Percentiles rank a stretch among this genome's conserved stretches.
Evolutionary conservation across 371 early-diverging fungal species (phyloP).

Genomic region (Capillidium rhysosporum): DNA sequence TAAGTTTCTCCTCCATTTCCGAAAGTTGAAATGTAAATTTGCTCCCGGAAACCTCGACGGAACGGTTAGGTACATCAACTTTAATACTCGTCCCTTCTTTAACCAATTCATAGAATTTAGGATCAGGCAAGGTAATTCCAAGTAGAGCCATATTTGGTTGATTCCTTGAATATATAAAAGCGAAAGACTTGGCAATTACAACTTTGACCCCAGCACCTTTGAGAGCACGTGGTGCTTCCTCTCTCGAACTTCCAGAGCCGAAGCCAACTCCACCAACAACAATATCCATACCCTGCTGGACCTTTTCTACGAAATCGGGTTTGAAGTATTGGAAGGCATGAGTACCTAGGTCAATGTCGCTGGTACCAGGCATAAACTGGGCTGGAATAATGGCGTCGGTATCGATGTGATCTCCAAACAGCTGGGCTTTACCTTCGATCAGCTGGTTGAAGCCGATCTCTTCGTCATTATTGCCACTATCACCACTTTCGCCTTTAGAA

Average conservation of each 20-base stretch:
- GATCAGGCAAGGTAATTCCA: conserved; percentile 40
- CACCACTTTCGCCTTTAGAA: neutral
- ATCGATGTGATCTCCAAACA: conserved; percentile 50
- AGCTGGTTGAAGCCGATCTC: conserved; percentile 15
- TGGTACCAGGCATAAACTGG: conserved; percentile 50
- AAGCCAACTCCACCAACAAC: conserved; percentile 48
- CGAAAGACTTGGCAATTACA: conserved; percentile 51
- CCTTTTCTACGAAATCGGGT: conserved; percentile 45
- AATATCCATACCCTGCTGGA: conserved; percentile 30
- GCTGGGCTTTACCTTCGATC: conserved; percentile 40
- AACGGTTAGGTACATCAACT: conserved; percentile 38
- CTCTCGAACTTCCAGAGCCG: conserved; percentile 50
- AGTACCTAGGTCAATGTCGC: conserved; percentile 42
- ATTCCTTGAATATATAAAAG: conserved; percentile 34
- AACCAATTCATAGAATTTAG: conserved; percentile 41
- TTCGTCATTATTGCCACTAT: conserved; percentile 11
- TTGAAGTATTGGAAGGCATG: conserved; percentile 50
- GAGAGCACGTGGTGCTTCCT: conserved; percentile 55
- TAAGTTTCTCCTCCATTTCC: conserved; percentile 46
- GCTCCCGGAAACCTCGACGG: conserved; percentile 22
- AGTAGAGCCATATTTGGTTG: conserved; percentile 58
- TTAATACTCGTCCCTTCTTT: conserved; percentile 37
- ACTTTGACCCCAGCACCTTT: conserved; percentile 43
- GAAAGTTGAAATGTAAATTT: conserved; percentile 31
- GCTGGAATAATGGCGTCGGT: conserved; percentile 64